Conservation (phyloP, 2,329 filamentous ascomycete species). For the Xylogone sp. region DNA sequence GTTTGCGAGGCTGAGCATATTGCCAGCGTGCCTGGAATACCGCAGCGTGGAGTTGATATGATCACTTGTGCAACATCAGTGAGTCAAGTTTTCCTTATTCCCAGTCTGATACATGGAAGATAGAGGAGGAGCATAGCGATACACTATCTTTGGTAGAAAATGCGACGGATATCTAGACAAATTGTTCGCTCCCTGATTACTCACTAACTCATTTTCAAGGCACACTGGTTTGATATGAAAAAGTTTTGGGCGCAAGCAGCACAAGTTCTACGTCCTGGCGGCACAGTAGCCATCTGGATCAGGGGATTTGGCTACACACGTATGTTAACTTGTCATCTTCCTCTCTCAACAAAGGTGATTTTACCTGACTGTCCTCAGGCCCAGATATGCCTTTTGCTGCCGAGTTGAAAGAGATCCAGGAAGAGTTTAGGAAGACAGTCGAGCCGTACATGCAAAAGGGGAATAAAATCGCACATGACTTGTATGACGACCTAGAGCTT, state of each 20-base stretch:
- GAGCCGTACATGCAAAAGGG: slow-evolving; percentile 29
- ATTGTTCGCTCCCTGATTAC: too few species aligned
- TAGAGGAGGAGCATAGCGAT: too few species aligned
- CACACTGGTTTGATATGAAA: slow-evolving; percentile 45
- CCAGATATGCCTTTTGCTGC: slow-evolving; percentile 29
- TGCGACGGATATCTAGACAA: too few species aligned
- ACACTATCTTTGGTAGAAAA: too few species aligned
- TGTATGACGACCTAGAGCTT: slow-evolving; percentile 26
- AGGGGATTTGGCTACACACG: slow-evolving; percentile 10
- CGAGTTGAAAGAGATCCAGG: slow-evolving; percentile 33
- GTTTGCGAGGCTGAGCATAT: neutral
- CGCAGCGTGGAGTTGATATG: slow-evolving; percentile 7
- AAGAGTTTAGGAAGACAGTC: slow-evolving; percentile 31
- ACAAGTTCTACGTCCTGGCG: slow-evolving; percentile 36
- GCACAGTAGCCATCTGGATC: slow-evolving; percentile 40
- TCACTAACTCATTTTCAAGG: slow-evolving; percentile 10
- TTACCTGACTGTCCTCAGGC: slow-evolving; percentile 14
- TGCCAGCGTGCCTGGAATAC: neutral
- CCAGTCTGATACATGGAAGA: too few species aligned
- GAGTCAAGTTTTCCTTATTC: slow-evolving; percentile 1
- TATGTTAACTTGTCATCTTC: too few species aligned
- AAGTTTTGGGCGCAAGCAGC: slow-evolving; percentile 38
- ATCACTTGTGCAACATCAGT: slow-evolving; percentile 13
- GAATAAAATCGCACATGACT: slow-evolving; percentile 29
- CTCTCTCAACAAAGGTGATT: slow-evolving; percentile 5